Percentiles rank a stretch among this genome's conserved stretches.
phyloP scores from a whole-genome alignment of 2,329 filamentous ascomycete species.

The Blastomyces parvus region DNA sequence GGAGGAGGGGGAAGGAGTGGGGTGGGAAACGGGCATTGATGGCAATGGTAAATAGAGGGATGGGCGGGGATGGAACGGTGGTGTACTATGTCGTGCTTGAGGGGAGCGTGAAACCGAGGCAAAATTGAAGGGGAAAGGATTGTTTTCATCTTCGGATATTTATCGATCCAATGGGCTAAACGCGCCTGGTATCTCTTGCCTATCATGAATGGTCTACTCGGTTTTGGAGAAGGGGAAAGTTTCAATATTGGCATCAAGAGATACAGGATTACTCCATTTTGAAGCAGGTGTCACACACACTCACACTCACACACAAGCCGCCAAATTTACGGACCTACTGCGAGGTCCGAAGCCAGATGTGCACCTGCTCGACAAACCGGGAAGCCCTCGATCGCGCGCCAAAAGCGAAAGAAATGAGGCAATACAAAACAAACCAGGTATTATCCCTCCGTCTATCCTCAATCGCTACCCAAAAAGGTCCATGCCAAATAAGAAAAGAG shows the following conservation, averaged over 20 bases:
- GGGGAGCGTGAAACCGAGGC: slow-evolving; percentile 54
- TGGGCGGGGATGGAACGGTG: slow-evolving; percentile 50
- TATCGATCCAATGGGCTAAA: not conserved
- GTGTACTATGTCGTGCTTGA: slow-evolving; percentile 58
- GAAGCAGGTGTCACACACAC: too few species aligned
- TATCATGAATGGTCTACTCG: not conserved
- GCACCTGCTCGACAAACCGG: too few species aligned
- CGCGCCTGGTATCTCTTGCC: not conserved
- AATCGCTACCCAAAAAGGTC: too few species aligned
- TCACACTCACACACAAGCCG: too few species aligned
- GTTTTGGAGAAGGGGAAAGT: not conserved
- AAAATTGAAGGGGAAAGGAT: slow-evolving; percentile 40
- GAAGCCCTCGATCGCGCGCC: too few species aligned
- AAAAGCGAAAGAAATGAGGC: too few species aligned
- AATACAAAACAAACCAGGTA: not conserved
- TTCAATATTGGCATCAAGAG: too few species aligned
- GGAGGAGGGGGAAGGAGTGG: slow-evolving; percentile 29
- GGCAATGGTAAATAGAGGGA: slow-evolving; percentile 44
- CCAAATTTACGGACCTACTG: too few species aligned
- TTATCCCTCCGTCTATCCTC: too few species aligned
- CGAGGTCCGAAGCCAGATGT: too few species aligned
- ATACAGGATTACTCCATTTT: too few species aligned
- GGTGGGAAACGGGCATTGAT: slow-evolving; percentile 48
- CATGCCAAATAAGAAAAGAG: too few species aligned
- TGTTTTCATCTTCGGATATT: not conserved